phyloP scores from a whole-genome alignment of 768 basidiomycete species.

The Sporobolomyces pararoseus region DNA sequence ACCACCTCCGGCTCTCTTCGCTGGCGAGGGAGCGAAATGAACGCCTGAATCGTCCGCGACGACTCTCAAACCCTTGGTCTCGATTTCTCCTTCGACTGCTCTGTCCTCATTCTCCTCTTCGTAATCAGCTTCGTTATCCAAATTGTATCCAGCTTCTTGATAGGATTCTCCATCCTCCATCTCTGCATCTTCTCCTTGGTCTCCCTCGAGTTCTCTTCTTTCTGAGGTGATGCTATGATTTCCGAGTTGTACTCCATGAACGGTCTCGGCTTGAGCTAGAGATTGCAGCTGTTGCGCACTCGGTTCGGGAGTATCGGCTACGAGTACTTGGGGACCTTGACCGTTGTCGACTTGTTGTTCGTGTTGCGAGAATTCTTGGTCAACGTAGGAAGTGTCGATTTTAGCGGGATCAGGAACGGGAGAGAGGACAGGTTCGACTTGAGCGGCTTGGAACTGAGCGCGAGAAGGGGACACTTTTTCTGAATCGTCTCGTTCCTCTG shows the following conservation, averaged over 20 bases:
- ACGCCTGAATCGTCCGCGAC: conserved; percentile 5
- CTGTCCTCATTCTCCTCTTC: background rate
- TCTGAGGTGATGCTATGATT: background rate
- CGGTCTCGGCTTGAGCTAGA: no score
- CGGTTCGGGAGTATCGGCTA: background rate
- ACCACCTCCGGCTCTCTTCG: no score
- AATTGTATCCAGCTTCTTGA: background rate
- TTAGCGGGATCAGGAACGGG: background rate
- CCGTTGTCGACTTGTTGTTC: no score
- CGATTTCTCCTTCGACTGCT: background rate
- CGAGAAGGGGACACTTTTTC: no score
- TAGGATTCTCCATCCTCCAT: background rate
- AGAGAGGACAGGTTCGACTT: background rate
- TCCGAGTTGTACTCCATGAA: background rate
- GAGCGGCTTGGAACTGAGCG: background rate
- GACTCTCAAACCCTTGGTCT: background rate
- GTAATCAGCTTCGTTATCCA: background rate
- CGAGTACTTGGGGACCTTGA: background rate
- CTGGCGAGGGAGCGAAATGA: background rate
- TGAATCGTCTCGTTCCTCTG: background rate
- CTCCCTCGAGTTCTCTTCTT: background rate
- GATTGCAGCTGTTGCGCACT: background rate
- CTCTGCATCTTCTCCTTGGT: background rate
- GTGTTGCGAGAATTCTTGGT: background rate
- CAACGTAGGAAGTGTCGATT: background rate